Base-by-base conservation (phyloP, 1,284 basidiomycete genomes). In the Bjerkandera adusta region DNA sequence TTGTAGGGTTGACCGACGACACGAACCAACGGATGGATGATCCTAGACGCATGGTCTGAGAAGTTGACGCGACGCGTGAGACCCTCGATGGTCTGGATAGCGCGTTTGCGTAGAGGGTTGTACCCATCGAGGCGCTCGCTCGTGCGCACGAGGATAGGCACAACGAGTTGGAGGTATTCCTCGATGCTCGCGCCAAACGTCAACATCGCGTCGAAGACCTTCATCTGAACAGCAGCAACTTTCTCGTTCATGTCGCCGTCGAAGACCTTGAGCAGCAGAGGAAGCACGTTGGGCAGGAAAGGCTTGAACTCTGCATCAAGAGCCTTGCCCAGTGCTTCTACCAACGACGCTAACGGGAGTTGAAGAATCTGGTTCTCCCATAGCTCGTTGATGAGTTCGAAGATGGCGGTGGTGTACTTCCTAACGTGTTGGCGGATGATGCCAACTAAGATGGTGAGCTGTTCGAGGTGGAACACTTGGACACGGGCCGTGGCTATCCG, bases 391-490 rank as follows among this genome's bases (percentile, higher is more conserved):
- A 96, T 83, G 20, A 97, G 77, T 29, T 70, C 75, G 65, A 97
- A 92, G 30, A 97, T 79, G 7, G 90, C 85, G 2, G 82, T 78
- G 50, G 92, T 85, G 65, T 92, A 93, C 60, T 92, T 96, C 48
- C 97, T 87, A 48, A 99, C 88, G 65, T 99, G 97, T 67, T 97
- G 94, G 69, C 96, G 97, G 74, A 99, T 94, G 64, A 99, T 97
- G 22, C 89, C 85, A 49, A 99, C 91, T 38, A 99, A 81, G 58
- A 97, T 96, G 10, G 95, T 92, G 18, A 99, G 82, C 66, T 99
- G 95, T 63, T 98, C 92, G 50, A 98, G 76, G 71, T 98, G 95
- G 62, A 95, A 96, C 47, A 96, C 94, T 67, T 97, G 92, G 29
- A 92, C 70, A 10, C 88, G 77, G 26, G 93, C 87, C 1, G 85